A percentile compares a stretch with the other conserved stretches of the same genome.
These are phyloP conservation scores for Clitoria ternatea DNA, from an alignment of 306 rosid species.

Conservation along the genomic window DNA sequence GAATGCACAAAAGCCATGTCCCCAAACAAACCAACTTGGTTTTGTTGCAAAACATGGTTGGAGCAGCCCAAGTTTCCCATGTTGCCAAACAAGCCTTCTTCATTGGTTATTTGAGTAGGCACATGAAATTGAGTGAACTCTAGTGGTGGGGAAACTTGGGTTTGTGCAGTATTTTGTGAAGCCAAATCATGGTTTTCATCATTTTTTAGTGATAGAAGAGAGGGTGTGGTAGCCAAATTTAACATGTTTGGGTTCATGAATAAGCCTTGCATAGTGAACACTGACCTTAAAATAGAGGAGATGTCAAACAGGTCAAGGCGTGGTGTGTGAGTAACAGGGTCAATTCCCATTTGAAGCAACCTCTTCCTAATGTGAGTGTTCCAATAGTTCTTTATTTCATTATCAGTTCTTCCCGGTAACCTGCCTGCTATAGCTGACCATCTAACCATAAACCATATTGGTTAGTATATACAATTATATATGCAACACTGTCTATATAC, in stretches of 20 bases:
- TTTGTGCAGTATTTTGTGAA: slow-evolving; percentile 22
- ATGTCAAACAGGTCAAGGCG: slow-evolving; percentile 67
- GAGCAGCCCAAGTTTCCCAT: slow-evolving; percentile 21
- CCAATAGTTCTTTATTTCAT: slow-evolving; percentile 88
- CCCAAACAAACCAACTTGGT: slow-evolving; percentile 28
- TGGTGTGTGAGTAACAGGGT: slow-evolving; percentile 75
- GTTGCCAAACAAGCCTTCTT: slow-evolving; percentile 18
- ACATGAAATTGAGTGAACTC: slow-evolving; percentile 27
- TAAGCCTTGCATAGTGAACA: slow-evolving; percentile 46
- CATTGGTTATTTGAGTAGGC: slow-evolving; percentile 15
- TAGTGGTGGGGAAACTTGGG: slow-evolving; percentile 16
- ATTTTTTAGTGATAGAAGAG: slow-evolving; percentile 33
- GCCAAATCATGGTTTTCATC: slow-evolving; percentile 35
- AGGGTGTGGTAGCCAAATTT: slow-evolving; percentile 36
- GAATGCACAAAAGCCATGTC: slow-evolving; percentile 14
- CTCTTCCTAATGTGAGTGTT: slow-evolving; percentile 73
- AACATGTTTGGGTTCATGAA: slow-evolving; percentile 47
- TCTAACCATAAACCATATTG: slow-evolving; percentile 28
- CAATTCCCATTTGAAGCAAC: slow-evolving; percentile 70
- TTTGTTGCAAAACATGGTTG: slow-evolving; percentile 23
- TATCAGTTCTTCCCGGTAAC: slow-evolving; percentile 84
- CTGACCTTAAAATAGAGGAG: slow-evolving; percentile 46
- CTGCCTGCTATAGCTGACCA: slow-evolving; percentile 85
- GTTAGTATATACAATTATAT: background rate
- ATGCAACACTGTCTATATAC: background rate